Base-by-base conservation (phyloP, 345 rosid species). In the Eucalyptus viminalis region DNA sequence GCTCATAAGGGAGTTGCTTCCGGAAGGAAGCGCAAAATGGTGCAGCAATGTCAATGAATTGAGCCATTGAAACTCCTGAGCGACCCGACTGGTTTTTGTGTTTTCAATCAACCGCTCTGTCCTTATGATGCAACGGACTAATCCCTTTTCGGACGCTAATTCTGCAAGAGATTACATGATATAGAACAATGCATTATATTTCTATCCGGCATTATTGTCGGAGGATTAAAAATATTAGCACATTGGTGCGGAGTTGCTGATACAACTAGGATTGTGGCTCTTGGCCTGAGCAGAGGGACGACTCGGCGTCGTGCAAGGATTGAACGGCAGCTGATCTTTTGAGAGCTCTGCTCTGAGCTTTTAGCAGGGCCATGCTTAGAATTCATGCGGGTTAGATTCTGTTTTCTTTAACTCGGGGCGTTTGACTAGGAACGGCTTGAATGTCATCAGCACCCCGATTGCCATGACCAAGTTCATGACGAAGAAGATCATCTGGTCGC, bases 401-500 rank as follows among this genome's bases (percentile, higher is more conserved):
- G 69, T 62, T 62, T 62, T 62, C 69, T 62, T 62, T 62, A 0
- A 27, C 31, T 62, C 17, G 4, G 16, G 31, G 17, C 69, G 69
- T 62, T 62, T 16, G 49, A 40, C 86, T 31, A 96, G 93, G 92
- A 97, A 95, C 19, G 99, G 99, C 87, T 96, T 93, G 92, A 96
- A 95, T 12, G 98, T 96, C 94, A 92, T 50, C 86, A 95, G 29
- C 87, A 95, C 91, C 50, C 96, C 99, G 44, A 93, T 90, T 49
- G 90, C 93, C 90, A 93, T 92, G 5, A 97, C 90, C 87, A 89
- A 51, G 88, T 92, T 95, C 89, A 97, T 81, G 34, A 93, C 16
- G 88, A 95, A 95, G 95, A 97, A 97, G 47, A 95, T 95, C 91
- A 93, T 91, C 80, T 95, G 96, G 86, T 80, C 89, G n/a, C 97